Conservation (phyloP, 495 filamentous ascomycete species). For the Neurospora discreta region DNA sequence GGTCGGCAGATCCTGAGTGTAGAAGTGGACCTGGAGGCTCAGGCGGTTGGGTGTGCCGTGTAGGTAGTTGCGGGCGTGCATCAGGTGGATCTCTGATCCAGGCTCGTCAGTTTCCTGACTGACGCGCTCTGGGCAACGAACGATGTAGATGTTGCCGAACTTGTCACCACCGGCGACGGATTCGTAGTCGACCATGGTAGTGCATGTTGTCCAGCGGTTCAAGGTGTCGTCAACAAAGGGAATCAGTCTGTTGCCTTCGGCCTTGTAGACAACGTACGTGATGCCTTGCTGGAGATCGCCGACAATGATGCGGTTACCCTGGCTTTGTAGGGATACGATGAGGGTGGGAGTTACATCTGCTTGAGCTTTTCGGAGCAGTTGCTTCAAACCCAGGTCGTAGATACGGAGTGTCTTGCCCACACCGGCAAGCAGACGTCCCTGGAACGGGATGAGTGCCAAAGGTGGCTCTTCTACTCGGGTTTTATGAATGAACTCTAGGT, state of each 20-base stretch:
- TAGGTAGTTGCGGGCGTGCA: constrained; percentile 79
- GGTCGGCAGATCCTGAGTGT: constrained; percentile 82
- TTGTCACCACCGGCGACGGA: constrained; percentile 93
- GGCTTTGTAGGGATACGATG: constrained; percentile 79
- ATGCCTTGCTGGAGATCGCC: constrained; percentile 87
- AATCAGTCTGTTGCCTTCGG: constrained; percentile 78
- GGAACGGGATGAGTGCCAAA: constrained; percentile 79
- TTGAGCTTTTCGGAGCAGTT: constrained; percentile 85
- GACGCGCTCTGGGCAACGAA: constrained; percentile 76
- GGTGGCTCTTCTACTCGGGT: constrained; percentile 84
- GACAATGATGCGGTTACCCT: constrained; percentile 83
- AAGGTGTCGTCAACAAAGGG: constrained; percentile 86
- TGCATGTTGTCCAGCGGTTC: constrained; percentile 77
- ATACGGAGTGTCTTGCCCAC: constrained; percentile 72
- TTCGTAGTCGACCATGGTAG: constrained; percentile 94
- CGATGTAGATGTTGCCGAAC: constrained; percentile 90
- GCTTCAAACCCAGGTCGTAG: constrained; percentile 83
- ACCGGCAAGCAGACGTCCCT: constrained; percentile 78
- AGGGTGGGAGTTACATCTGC: constrained; percentile 67
- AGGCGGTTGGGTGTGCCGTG: constrained; percentile 79
- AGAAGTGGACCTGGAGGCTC: constrained; percentile 77
- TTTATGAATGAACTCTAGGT: constrained; percentile 92
- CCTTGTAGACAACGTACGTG: constrained; percentile 88
- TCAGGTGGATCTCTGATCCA: constrained; percentile 75
- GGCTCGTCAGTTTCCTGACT: constrained; percentile 89